Evolutionary conservation across 495 filamentous ascomycete species (phyloP).

Genomic region (Tirmania nivea): DNA sequence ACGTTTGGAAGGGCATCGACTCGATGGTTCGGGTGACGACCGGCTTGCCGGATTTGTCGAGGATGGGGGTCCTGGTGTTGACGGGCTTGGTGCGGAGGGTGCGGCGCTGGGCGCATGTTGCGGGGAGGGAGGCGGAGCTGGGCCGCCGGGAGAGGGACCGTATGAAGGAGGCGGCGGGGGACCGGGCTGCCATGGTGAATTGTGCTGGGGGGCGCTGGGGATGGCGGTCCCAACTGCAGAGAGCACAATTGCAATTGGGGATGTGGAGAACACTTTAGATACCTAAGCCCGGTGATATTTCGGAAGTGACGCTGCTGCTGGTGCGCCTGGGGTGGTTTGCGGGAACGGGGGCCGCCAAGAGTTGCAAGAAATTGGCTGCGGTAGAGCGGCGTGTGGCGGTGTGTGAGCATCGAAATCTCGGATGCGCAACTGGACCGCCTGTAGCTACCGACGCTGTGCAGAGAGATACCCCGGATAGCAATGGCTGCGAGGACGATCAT

Average conservation of each 20-base stretch:
- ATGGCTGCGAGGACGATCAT: not conserved
- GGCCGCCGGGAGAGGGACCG: not conserved
- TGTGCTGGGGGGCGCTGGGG: not conserved
- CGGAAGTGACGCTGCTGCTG: too few relatives aligned
- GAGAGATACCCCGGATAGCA: not conserved
- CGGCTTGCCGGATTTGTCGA: not conserved
- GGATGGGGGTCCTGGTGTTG: not conserved
- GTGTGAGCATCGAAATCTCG: too few relatives aligned
- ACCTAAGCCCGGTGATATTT: too few relatives aligned
- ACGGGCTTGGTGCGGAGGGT: constrained; percentile 8
- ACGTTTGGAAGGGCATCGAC: constrained; percentile 83
- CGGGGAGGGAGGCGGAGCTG: not conserved
- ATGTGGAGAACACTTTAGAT: too few relatives aligned
- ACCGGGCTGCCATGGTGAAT: not conserved
- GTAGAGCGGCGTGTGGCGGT: too few relatives aligned
- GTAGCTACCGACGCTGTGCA: too few relatives aligned
- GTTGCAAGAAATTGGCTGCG: not conserved
- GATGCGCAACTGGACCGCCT: too few relatives aligned
- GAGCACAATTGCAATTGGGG: too few relatives aligned
- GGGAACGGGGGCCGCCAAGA: not conserved
- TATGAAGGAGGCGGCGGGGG: not conserved
- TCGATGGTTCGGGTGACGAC: constrained; percentile 35
- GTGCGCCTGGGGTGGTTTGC: too few relatives aligned
- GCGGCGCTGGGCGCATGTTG: not conserved
- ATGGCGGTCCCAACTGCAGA: too few relatives aligned